Conservation (phyloP, 805 yeast genomes). For the Metschnikowia aberdeeniae region DNA sequence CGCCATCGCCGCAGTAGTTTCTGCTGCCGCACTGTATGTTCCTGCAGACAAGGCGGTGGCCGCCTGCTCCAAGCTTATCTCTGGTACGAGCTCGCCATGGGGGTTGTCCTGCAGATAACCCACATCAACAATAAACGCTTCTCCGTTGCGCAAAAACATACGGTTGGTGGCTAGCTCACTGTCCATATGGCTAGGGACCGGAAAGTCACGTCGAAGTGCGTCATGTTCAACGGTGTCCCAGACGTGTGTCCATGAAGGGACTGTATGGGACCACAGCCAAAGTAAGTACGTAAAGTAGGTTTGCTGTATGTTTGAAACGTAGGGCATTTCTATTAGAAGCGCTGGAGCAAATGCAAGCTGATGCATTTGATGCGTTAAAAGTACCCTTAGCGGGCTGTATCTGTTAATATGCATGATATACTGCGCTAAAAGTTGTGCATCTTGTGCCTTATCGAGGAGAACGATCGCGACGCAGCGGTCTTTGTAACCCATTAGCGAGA, state of each 20-base stretch:
- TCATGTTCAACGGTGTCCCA: constrained; percentile 16
- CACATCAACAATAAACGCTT: constrained; percentile 2
- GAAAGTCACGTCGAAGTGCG: constrained; percentile 15
- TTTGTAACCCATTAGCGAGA: constrained; percentile 7
- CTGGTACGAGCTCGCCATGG: constrained; percentile 13
- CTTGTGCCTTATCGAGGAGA: not conserved
- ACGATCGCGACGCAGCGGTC: constrained; percentile 11
- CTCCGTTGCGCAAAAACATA: constrained; percentile 7
- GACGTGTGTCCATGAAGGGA: constrained; percentile 9
- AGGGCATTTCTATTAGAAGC: constrained; percentile 8
- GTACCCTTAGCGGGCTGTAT: constrained; percentile 12
- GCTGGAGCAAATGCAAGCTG: not conserved
- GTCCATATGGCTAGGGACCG: constrained; percentile 10
- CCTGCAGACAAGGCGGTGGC: constrained; percentile 1
- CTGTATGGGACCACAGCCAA: constrained; percentile 4
- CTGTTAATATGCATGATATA: constrained; percentile 4
- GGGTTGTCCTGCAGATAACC: constrained; percentile 10
- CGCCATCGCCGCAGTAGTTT: not conserved
- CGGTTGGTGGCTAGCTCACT: constrained; percentile 11
- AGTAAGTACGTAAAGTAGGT: constrained; percentile 11
- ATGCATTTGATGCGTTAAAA: not conserved
- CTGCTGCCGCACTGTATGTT: not conserved
- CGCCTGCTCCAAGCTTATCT: constrained; percentile 6
- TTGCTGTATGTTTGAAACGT: constrained; percentile 6
- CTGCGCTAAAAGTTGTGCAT: not conserved